These are phyloP conservation scores for Phlegmacium glaucopus DNA, from an alignment of 768 basidiomycete species.

Conservation along the genomic window DNA sequence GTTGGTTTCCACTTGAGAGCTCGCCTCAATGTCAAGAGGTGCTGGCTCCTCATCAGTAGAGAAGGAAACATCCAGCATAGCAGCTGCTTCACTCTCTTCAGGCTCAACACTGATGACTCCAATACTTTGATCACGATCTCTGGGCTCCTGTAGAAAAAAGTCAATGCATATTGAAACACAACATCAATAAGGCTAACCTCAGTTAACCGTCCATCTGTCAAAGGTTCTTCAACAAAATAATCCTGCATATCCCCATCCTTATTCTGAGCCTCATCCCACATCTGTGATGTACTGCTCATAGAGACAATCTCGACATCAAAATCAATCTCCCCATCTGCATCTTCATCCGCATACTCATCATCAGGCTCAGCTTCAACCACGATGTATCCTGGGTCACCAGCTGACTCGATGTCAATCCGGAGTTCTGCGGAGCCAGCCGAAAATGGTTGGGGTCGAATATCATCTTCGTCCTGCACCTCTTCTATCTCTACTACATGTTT, in stretches of 20 bases:
- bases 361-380: slow-evolving; percentile 8
- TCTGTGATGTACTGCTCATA: slow-evolving; percentile 4
- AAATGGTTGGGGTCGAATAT: neutral
- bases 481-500: slow-evolving; percentile 3
- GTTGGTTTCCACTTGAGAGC: too few relatives aligned
- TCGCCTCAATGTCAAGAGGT: neutral
- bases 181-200: slow-evolving; percentile 23
- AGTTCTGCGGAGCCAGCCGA: slow-evolving; percentile 5
- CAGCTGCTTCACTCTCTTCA: neutral
- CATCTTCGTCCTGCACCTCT: slow-evolving; percentile 4
- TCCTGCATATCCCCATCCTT: neutral
- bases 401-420: neutral
- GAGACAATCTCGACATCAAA: slow-evolving; percentile 15
- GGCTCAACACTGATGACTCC: slow-evolving; percentile 11
- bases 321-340: slow-evolving; percentile 14
- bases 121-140: slow-evolving; percentile 13
- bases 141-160: slow-evolving; percentile 12
- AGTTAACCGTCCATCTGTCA: slow-evolving; percentile 25
- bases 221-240: slow-evolving; percentile 30
- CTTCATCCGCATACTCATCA: slow-evolving; percentile 10
- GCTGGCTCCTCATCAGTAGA: neutral
- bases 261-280: slow-evolving; percentile 1
- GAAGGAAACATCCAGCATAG: too few relatives aligned
- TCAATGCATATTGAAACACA: neutral
- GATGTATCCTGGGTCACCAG: neutral